Evolutionary conservation across 345 rosid species (phyloP).

Genomic region (Hirschfeldia incana): DNA sequence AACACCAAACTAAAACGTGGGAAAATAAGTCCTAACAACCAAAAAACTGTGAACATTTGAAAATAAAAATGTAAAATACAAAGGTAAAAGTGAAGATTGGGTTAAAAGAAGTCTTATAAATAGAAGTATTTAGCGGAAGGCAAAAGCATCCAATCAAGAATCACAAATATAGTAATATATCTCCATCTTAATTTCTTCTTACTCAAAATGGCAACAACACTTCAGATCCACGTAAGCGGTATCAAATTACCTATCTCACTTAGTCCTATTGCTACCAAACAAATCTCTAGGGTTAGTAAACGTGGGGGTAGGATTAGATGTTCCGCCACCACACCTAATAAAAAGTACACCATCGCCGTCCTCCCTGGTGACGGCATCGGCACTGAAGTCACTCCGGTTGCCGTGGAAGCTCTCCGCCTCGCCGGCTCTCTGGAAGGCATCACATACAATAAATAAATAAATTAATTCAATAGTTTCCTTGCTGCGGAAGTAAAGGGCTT

Average conservation of each 20-base stretch:
- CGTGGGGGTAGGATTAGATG: background rate
- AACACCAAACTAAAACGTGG: background rate
- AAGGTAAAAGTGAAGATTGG: background rate
- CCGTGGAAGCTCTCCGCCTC: background rate
- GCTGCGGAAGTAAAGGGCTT: background rate
- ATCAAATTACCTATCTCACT: background rate
- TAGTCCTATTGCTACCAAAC: background rate
- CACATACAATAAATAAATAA: too few relatives aligned
- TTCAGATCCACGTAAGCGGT: background rate
- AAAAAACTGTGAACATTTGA: background rate
- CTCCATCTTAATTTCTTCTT: background rate
- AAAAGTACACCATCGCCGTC: background rate
- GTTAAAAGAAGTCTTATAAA: background rate
- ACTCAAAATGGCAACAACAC: background rate
- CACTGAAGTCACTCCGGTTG: background rate
- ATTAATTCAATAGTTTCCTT: background rate
- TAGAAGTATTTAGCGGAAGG: background rate
- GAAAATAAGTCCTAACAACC: background rate
- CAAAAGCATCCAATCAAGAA: background rate
- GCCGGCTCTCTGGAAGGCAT: background rate
- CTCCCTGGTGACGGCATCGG: background rate
- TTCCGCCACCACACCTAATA: background rate
- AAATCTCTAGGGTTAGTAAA: background rate
- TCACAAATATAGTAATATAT: background rate
- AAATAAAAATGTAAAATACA: background rate